Evolutionary conservation across 2,329 filamentous ascomycete genomes (phyloP), one percentile per base, ranked within the genome.

Genomic region (Diaporthe velutina): DNA sequence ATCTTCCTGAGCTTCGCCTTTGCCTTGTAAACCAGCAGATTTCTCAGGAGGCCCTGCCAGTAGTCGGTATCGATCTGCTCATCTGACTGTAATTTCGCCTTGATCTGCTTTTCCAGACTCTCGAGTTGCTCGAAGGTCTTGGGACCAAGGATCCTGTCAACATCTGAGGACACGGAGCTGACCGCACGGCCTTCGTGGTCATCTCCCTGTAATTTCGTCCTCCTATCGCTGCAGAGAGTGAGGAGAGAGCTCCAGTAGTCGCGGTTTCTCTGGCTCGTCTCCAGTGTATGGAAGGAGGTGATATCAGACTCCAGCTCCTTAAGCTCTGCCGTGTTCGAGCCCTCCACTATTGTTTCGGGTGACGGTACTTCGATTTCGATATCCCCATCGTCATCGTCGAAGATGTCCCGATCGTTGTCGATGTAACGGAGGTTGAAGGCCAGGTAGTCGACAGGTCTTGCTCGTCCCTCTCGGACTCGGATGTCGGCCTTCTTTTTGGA

Each of bases 401-500:
- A 94, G 52, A 96, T 85, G 81, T 97, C 93, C 79, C 93, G 92
- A 66, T 96, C 94, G 40, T 92, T 89, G 82, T 99, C 97, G 78
- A 98, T 93, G 77, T 96, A 94, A 78, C 95, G 93, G 77, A 99
- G 86, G 76, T 94, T 97, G 80, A 98, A 97, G 1, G 96, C 95
- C 60, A 99, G 90, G 88, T 94, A 96, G 85, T 99, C 97, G 80
- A 98, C 96, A 13, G 96, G 94, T 81, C 95, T 96, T 73, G 96
- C 96, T 78, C 97, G 92, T 15, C 94, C 94, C 83, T 97, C 96
- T 79, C 95, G 94, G 60, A 98, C 95, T 54, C 97, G 93, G 79
- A 99, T 97, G 78, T 96, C 94, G 55, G 97, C 96, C 87, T 98
- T 98, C 87, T 97, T 98, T 88, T 98, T 99, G 61, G 96, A 94